Conservation (phyloP, 2,329 filamentous ascomycete species). For the Phyllosticta ampelicida region DNA sequence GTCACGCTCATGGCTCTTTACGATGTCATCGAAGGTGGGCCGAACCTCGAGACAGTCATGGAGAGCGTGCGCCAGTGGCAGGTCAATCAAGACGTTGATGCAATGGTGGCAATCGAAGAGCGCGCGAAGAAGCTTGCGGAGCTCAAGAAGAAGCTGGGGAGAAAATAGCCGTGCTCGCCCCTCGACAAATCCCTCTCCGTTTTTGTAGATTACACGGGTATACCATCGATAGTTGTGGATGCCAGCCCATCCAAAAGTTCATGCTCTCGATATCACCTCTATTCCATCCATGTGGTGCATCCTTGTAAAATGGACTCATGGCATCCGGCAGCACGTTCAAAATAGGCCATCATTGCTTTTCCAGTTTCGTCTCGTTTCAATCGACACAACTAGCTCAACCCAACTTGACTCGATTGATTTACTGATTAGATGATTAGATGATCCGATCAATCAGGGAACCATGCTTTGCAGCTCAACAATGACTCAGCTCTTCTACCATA, state of each 20-base stretch:
- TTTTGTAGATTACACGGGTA: background rate
- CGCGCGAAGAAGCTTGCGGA: slow-evolving; percentile 6
- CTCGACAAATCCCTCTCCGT: background rate
- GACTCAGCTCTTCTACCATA: background rate
- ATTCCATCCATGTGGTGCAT: background rate
- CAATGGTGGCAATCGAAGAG: slow-evolving; percentile 42
- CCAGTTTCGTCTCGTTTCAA: no score
- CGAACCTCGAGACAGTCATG: slow-evolving; percentile 64
- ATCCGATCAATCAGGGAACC: background rate
- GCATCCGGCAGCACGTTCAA: background rate
- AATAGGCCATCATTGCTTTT: no score
- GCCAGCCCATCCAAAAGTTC: background rate
- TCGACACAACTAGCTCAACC: no score
- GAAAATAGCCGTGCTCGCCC: background rate
- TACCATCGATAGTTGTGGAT: background rate
- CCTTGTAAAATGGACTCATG: background rate
- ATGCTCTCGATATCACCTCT: background rate
- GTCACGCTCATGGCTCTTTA: slow-evolving; percentile 70
- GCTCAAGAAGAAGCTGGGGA: background rate
- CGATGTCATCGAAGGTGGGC: slow-evolving; percentile 65
- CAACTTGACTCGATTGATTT: background rate
- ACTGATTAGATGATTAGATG: background rate
- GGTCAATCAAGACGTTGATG: slow-evolving; percentile 61
- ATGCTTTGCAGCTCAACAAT: background rate
- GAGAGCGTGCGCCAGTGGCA: slow-evolving; percentile 69